Conservation (phyloP, 305 asterid species). For the Galium porrigens region DNA sequence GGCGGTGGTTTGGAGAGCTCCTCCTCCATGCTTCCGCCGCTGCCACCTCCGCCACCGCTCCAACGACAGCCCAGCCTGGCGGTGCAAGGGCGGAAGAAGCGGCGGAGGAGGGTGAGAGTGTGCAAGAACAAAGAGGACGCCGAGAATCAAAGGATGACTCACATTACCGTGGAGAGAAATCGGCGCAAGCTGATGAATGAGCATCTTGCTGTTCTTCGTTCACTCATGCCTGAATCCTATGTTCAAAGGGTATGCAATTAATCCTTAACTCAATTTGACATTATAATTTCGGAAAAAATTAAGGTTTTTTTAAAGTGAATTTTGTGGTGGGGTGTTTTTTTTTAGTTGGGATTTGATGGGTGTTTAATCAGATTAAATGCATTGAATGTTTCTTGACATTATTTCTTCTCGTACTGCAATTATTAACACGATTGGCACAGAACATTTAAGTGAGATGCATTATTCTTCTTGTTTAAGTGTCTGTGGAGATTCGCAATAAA, state of each 20-base stretch:
- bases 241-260: constrained; percentile 51
- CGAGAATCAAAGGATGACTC: constrained; percentile 82
- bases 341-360: neutral
- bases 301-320: neutral
- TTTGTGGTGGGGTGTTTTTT: neutral
- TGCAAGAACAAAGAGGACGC: constrained; percentile 85
- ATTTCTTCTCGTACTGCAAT: constrained; percentile 8
- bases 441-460: neutral
- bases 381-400: constrained; percentile 9
- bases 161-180: constrained; percentile 88
- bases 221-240: constrained; percentile 91
- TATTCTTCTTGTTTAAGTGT: constrained; percentile 8
- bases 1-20: constrained; percentile 7
- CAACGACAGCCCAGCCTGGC: constrained; percentile 17
- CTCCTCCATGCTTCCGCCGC: constrained; percentile 23
- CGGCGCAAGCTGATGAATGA: constrained; percentile 81
- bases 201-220: constrained; percentile 69
- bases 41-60: constrained; percentile 10
- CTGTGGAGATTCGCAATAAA: neutral
- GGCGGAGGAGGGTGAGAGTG: constrained; percentile 49
- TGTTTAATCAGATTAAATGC: constrained; percentile 4
- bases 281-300: no score
- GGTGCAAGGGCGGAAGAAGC: constrained; percentile 47
- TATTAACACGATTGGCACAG: constrained; percentile 4
- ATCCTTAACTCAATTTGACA: no score